phyloP scores from a whole-genome alignment of 164 flowering plant genomes.

The Platanus orientalis region DNA sequence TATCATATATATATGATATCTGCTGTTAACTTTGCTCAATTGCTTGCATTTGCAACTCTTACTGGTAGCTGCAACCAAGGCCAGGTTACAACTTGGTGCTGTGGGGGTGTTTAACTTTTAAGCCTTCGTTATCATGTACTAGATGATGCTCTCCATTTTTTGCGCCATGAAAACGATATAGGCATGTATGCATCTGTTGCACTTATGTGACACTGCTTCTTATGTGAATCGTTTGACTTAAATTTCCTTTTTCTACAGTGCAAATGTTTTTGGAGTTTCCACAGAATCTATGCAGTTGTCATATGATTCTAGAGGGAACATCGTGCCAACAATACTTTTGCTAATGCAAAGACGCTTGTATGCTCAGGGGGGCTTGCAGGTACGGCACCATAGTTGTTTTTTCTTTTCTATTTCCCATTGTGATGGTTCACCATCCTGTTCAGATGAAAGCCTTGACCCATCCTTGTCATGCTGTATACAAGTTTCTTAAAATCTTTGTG shows the following conservation, averaged over 20 bases:
- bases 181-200: too few species aligned
- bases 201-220: background rate
- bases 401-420: background rate
- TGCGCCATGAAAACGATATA: too few species aligned
- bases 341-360: slow-evolving; percentile 82
- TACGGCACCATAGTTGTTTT: too few species aligned
- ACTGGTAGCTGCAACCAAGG: too few species aligned
- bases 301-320: slow-evolving; percentile 74
- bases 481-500: too few species aligned
- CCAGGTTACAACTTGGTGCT: background rate
- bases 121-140: background rate
- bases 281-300: slow-evolving; percentile 94
- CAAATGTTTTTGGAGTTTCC: slow-evolving; percentile 90
- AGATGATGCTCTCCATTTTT: background rate
- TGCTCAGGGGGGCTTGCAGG: slow-evolving; percentile 75
- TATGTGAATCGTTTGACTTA: background rate
- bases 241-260: slow-evolving; percentile 41
- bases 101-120: background rate
- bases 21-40: too few species aligned
- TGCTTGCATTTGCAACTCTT: too few species aligned
- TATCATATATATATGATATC: too few species aligned
- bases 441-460: background rate
- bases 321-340: slow-evolving; percentile 90
- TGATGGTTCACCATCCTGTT: background rate
- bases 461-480: slow-evolving; percentile 4